phyloP scores from a whole-genome alignment of 345 rosid genomes.

The Gossypium rotundifolium region DNA sequence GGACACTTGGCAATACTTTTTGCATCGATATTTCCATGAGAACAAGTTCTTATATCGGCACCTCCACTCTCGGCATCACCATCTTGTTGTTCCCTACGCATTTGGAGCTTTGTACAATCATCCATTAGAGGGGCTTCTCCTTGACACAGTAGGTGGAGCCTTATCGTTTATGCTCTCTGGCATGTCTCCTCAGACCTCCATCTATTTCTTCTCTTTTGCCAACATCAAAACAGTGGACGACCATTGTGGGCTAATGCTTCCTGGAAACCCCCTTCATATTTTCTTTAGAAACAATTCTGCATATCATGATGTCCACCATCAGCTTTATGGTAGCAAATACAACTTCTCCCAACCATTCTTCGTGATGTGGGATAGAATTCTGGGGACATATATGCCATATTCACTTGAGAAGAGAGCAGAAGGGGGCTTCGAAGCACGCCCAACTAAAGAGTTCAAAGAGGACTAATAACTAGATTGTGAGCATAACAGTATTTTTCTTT shows the following conservation, averaged over 20 bases:
- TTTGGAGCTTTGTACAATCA: slow-evolving; percentile 79
- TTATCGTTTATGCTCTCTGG: slow-evolving; percentile 72
- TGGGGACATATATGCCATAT: slow-evolving; percentile 83
- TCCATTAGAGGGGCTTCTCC: slow-evolving; percentile 69
- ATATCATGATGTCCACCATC: slow-evolving; percentile 84
- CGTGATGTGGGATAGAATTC: slow-evolving; percentile 70
- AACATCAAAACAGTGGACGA: slow-evolving; percentile 82
- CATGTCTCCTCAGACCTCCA: slow-evolving; percentile 74
- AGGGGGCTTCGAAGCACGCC: slow-evolving; percentile 74
- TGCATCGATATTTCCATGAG: slow-evolving; percentile 76
- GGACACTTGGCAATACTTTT: slow-evolving; percentile 83
- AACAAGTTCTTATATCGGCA: slow-evolving; percentile 81
- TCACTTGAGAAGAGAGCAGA: slow-evolving; percentile 61
- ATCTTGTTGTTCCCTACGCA: slow-evolving; percentile 77
- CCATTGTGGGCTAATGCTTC: slow-evolving; percentile 79
- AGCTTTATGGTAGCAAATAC: slow-evolving; percentile 65
- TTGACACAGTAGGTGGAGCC: slow-evolving; percentile 77
- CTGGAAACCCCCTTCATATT: slow-evolving; percentile 68
- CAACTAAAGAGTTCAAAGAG: slow-evolving; percentile 45
- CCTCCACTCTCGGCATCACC: slow-evolving; percentile 76
- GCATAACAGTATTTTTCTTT: not conserved
- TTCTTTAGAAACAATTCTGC: slow-evolving; percentile 78
- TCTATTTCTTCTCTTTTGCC: slow-evolving; percentile 81
- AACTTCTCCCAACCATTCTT: slow-evolving; percentile 86
- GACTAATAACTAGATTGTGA: slow-evolving; percentile 19